Evolutionary conservation across 495 filamentous ascomycete species (phyloP), one percentile per base, ranked within the genome.

Genomic region (Penicillium lagena): DNA sequence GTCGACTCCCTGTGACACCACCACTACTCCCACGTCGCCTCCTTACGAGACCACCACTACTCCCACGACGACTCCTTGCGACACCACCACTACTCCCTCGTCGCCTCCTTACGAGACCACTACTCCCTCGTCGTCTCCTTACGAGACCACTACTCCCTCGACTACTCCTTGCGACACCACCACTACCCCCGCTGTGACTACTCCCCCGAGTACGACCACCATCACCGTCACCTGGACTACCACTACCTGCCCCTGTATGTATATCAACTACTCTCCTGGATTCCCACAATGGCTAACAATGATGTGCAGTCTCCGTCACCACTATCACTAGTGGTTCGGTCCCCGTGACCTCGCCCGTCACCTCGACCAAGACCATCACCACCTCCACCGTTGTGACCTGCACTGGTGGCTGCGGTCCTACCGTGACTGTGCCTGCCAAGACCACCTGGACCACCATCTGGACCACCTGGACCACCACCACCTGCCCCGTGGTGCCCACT

Each of bases 171-270:
- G 1, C 17, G 4, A 1, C 17, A 41, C 37, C 0, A 45, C 44
- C 7, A 40, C 44, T 11, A 39, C 45, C 12, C 5, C 31, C n/a
- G 28, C 44, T 34, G 17, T 17, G 17, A 22, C 22, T 22, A 0
- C 43, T 37, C 3, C 36, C 43, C 12, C 34, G 35, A 1, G 33
- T 35, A n/a, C n/a, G 30, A 47, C 44, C 10, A 45, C 44, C 14
- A 42, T 52, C 10, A 60, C 57, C 6, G 52, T 46, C 8, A 54
- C 49, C 9, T 52, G 36, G 12, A 52, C 43, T 7, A 58, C 57
- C 7, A 60, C 57, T 9, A 52, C 51, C 12, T 60, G 57, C 43
- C 57, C 57, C 22, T 47, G 56, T 59, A 57, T 40, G 50, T 50
- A 22, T 32, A 41, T 22, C 2, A 12, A 2, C 7, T 7, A 12